These are phyloP conservation scores for Xylariaceae sp. DNA, from an alignment of 2,329 filamentous ascomycete species.

Conservation along the genomic window DNA sequence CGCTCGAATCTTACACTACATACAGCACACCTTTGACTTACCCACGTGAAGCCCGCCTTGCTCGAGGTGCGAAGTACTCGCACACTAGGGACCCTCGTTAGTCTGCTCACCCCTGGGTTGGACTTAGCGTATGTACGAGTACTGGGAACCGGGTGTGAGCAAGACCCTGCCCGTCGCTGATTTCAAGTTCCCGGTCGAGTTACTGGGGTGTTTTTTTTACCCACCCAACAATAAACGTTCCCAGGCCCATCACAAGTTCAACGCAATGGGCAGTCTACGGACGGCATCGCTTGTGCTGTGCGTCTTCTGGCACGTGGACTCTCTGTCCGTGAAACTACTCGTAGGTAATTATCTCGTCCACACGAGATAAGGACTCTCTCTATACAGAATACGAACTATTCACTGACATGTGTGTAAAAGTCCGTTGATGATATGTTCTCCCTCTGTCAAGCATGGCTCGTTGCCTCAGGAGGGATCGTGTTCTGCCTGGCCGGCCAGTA, in stretches of 20 bases:
- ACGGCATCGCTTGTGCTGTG: background rate
- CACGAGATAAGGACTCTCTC: background rate
- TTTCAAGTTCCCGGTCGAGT: conserved; percentile 4
- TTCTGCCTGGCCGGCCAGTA: background rate
- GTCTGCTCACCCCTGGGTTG: conserved; percentile 6
- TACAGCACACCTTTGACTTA: background rate
- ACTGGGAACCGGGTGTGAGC: background rate
- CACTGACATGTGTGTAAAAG: background rate
- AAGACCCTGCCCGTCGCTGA: conserved; percentile 12
- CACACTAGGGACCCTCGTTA: background rate
- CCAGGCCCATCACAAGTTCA: background rate
- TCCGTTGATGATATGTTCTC: too few species aligned
- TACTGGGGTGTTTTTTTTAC: background rate
- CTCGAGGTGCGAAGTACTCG: background rate
- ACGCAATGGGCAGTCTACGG: background rate
- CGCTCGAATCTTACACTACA: background rate
- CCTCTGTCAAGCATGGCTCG: background rate
- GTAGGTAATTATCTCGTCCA: background rate
- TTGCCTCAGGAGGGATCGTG: background rate
- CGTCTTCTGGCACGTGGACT: background rate
- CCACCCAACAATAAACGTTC: background rate
- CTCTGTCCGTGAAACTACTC: background rate
- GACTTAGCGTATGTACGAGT: background rate
- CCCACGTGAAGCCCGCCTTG: background rate
- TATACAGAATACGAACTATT: background rate